phyloP scores from a whole-genome alignment of 257 asterid species.

The Solanum ossicruentum region DNA sequence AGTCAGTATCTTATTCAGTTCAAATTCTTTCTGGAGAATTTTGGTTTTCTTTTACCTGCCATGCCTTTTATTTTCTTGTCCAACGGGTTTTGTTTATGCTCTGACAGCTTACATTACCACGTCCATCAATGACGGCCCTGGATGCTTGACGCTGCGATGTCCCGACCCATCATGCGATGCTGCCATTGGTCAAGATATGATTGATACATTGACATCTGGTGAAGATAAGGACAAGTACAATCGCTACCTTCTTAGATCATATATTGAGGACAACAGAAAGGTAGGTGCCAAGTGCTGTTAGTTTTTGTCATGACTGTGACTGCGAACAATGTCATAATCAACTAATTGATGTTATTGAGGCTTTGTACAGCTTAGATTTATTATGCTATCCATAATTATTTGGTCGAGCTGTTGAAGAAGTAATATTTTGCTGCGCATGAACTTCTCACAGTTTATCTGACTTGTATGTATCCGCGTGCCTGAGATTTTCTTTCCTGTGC shows the following conservation, averaged over 20 bases:
- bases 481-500: background rate
- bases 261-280: conserved; percentile 89
- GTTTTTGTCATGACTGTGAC: background rate
- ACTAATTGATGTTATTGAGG: background rate
- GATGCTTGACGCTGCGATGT: conserved; percentile 82
- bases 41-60: background rate
- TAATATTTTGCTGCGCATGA: background rate
- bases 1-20: background rate
- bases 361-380: background rate
- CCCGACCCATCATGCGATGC: conserved; percentile 79
- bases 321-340: background rate
- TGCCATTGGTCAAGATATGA: conserved; percentile 84
- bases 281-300: conserved; percentile 20
- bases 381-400: background rate
- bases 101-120: conserved; percentile 66
- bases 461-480: background rate
- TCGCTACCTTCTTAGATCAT: conserved; percentile 86
- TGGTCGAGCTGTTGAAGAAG: background rate
- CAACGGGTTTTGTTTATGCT: background rate
- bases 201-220: conserved; percentile 33
- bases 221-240: conserved; percentile 66
- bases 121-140: conserved; percentile 89
- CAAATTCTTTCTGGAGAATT: background rate
- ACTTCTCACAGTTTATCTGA: background rate
- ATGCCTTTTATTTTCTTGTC: background rate